Base-by-base conservation (phyloP, 2,329 filamentous ascomycete species). In the Xylariaceae sp. region DNA sequence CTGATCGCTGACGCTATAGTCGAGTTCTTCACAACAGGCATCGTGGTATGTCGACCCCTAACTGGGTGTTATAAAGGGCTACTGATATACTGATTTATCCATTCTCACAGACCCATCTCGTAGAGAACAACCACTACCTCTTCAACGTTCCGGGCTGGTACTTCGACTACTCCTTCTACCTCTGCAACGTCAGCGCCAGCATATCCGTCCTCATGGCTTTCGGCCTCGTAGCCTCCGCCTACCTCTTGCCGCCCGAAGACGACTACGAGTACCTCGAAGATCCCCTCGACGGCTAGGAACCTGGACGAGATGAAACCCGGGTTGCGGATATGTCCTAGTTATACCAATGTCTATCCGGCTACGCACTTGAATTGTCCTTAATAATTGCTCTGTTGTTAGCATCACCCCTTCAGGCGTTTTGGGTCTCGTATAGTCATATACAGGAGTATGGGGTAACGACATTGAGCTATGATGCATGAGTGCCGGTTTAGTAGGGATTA, bases 61-160 rank as follows among this genome's bases (percentile, higher is more conserved):
- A 6, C 10, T 36, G 31, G 7, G 31, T 36, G 9, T 10, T 38
- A 5, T 9, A 28, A 28, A 4, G 7, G 7, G 4, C 22, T 4
- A 7, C 4, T 7, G 22, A 28, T 5, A 28, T 7, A 28, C 22
- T 28, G 22, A 28, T 28, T 7, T 4, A 28, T 5, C 22, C 22
- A 28, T 19, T 22, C 5, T 38, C 6, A 39, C 60, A 96, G 90
- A 86, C 89, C 16, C 94, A 90, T 67, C 78, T 96, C 16, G 92
- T 84, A 69, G 87, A 96, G 60, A 79, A 93, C 22, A 28, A 28
- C 65, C 89, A 96, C 68, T 82, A 88, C 45, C 85, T 89, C 61
- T 97, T 97, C 68, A 84, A 86, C 63, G 79, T 87, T 16, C 80
- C 82, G 0, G 91, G 90, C 54, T 97, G 90, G 89, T 77, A 79